Base-by-base conservation (phyloP, 2,329 filamentous ascomycete species). In the Stemphylium lycopersici region DNA sequence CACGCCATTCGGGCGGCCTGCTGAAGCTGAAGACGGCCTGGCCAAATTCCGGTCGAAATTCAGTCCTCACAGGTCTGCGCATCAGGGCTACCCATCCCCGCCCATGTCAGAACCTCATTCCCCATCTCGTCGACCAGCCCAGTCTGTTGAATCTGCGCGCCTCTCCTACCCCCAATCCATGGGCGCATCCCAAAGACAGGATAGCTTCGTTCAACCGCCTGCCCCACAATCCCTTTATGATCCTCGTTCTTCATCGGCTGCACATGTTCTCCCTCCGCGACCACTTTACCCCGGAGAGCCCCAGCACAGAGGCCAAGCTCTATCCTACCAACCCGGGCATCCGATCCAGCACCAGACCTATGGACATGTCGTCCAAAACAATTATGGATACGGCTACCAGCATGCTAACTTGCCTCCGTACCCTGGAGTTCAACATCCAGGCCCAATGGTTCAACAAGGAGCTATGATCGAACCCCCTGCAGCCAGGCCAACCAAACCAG, bases 41-140 rank as follows among this genome's bases (percentile, higher is more conserved):
- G 66, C 62, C 56, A 73, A 72, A 48, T 63, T 69, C 33, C 66
- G 67, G 37, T 56, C 65, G 42, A 68, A 72, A 62, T 70, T 73
- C 69, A 72, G 72, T 68, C 70, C 71, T 55, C 62, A 49, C 52
- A 59, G 68, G 66, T 56, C 71, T 71, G 69, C 71, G 61, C 68
- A 68, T 48, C 63, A 70, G 59, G 67, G 68, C 63, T 81, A 80
- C 69, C 79, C 78, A 55, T 81, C 78, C 65, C 79, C 79, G 70
- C 79, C 79, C 71, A 81, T 81, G 79, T 81, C 79, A 74, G 78
- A 77, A 72, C 75, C 78, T 64, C 77, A 77, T 52, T 80, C 79
- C 56, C 77, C 79, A 61, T 62, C 68, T 55, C 69, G 69, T 60
- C 73, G 71, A 57, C 61, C 65, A 67, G 69, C 71, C 62, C 72